Base-by-base conservation (phyloP, 2,329 filamentous ascomycete genomes). In the Calonectria henricotiae region DNA sequence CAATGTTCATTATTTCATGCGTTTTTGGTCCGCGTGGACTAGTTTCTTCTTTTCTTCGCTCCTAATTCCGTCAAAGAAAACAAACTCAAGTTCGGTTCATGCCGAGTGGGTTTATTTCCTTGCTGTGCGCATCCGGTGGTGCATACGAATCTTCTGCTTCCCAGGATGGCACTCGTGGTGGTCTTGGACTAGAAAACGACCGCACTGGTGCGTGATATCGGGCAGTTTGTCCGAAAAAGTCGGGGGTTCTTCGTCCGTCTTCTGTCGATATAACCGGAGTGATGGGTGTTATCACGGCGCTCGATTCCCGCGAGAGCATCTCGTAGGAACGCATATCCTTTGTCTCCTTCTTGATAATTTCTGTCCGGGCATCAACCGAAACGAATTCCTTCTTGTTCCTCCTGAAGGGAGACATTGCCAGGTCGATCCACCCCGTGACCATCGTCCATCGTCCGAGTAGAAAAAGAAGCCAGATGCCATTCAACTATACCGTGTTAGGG, bases 401-500 rank as follows among this genome's bases (percentile, higher is more conserved):
- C 41, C 83, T 82, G 70, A 90, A 83, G 60, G 85, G 79, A 43
- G 82, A 80, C 65, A 81, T 84, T 74, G 91, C 81, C 47, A 95
- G 83, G 30, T 97, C 91, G 47, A 86, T 75, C 96, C 96, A 99
- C 72, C 93, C 96, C 3, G 86, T 89, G 66, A 97, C 86, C 91
- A 98, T 97, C n/a, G 93, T 92, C 81, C 89, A 91, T 63, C 95
- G 92, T 43, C 93, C 92, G 37, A 98, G 89, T 69, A 98, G 89
- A 65, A 98, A 82, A 68, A 97, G 88, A 61, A 93, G 90, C 91
- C 96, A 97, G 58, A 98, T 85, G 8, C 96, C 96, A 73, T 95
- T 95, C 74, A 94, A 87, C 91, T 94, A 74, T 20, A 51, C 20
- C 47, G 25, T 27, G 55, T 77, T 63, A 77, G 73, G 17, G 41